Percentiles rank a stretch among this genome's conserved stretches.
phyloP scores from a whole-genome alignment of 345 rosid genomes.

The Raphanus sativus region DNA sequence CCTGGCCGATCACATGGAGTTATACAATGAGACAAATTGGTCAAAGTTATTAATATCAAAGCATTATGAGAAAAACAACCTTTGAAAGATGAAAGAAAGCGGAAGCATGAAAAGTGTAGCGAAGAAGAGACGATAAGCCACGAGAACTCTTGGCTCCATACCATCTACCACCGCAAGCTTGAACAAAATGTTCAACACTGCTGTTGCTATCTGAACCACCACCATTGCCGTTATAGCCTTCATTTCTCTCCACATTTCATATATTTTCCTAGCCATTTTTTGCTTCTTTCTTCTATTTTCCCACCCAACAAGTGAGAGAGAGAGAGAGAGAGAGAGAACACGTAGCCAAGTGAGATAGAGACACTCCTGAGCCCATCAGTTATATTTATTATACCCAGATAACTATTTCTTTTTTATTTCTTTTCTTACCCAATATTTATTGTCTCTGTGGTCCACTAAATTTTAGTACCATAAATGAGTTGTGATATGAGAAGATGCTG shows the following conservation, averaged over 20 bases:
- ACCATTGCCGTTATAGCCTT: conserved; percentile 40
- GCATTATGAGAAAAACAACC: conserved; percentile 24
- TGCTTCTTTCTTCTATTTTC: background rate
- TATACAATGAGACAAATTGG: background rate
- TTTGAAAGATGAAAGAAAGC: conserved; percentile 43
- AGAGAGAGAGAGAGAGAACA: background rate
- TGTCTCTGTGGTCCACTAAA: conserved; percentile 26
- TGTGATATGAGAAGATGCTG: conserved; percentile 11
- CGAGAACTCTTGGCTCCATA: conserved; percentile 40
- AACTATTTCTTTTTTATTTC: background rate
- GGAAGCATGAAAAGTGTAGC: conserved; percentile 41
- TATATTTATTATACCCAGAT: conserved; percentile 24
- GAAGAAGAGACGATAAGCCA: conserved; percentile 43
- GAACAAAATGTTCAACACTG: conserved; percentile 42
- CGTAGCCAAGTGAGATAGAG: background rate
- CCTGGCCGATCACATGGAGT: conserved; percentile 34
- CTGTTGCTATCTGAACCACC: conserved; percentile 34
- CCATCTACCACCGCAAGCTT: conserved; percentile 43
- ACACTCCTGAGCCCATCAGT: conserved; percentile 6
- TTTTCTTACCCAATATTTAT: background rate
- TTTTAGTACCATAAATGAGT: conserved; percentile 15
- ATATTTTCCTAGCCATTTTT: conserved; percentile 19
- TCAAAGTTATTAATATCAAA: background rate
- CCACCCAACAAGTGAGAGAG: background rate
- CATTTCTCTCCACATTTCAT: conserved; percentile 30